A percentile compares a stretch with the other conserved stretches of the same genome.
Evolutionary conservation across 768 basidiomycete species (phyloP).

Genomic region (Leucocoprinus sp.): DNA sequence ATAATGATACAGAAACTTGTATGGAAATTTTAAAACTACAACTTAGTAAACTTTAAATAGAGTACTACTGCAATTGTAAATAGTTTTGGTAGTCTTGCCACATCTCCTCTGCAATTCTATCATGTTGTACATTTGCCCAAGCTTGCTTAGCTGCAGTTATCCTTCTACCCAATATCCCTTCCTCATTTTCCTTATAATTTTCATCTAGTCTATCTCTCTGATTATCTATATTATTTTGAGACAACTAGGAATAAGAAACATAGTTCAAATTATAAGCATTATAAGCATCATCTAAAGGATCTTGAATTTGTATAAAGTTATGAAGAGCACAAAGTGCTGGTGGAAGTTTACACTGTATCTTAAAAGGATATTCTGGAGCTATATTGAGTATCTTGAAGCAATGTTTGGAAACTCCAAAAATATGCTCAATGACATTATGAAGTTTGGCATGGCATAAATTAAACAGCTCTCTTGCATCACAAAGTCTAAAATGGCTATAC

Average conservation of each 20-base stretch:
- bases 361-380: conserved; percentile 11
- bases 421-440: conserved; percentile 27
- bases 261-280: too few species aligned
- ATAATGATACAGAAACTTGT: too few species aligned
- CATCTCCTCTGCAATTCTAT: too few species aligned
- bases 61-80: too few species aligned
- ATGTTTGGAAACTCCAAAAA: conserved; percentile 26
- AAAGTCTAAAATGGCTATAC: conserved; percentile 18
- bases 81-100: too few species aligned
- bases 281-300: conserved; percentile 12
- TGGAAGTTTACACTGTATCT: conserved; percentile 17
- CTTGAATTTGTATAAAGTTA: conserved; percentile 17
- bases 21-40: too few species aligned
- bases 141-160: too few species aligned
- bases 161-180: too few species aligned
- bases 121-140: too few species aligned
- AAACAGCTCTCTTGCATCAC: conserved; percentile 24
- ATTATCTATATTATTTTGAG: background rate
- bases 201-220: too few species aligned
- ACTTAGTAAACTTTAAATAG: too few species aligned
- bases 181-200: too few species aligned
- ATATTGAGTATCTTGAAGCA: background rate
- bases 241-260: background rate
- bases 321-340: conserved; percentile 8
- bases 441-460: conserved; percentile 28